These are phyloP conservation scores for Phialocephala subalpina DNA, from an alignment of 2,329 filamentous ascomycete genomes.

Conservation along the genomic window DNA sequence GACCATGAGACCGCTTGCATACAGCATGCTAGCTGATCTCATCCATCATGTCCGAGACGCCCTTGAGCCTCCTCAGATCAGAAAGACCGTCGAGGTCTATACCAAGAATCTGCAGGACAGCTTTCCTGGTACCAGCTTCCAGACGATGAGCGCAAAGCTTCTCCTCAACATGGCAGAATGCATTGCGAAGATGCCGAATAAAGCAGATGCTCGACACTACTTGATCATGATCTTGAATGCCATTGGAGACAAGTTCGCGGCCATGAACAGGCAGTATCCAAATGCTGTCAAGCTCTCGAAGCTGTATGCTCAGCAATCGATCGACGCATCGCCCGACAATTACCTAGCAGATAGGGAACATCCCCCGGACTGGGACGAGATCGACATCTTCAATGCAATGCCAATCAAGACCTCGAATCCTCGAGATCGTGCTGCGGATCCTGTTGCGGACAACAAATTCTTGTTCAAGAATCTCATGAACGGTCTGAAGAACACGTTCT, in stretches of 20 bases:
- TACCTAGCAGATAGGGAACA: constrained; percentile 84
- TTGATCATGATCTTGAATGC: constrained; percentile 97
- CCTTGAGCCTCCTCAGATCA: constrained; percentile 89
- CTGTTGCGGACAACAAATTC: constrained; percentile 96
- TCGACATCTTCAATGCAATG: constrained; percentile 95
- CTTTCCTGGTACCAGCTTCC: constrained; percentile 97
- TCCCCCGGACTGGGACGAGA: constrained; percentile 94
- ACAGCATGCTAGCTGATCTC: constrained; percentile 97
- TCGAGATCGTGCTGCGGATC: constrained; percentile 86
- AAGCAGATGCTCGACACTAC: constrained; percentile 93
- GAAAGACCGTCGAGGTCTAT: constrained; percentile 95
- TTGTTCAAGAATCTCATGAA: constrained; percentile 97
- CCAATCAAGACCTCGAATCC: constrained; percentile 96
- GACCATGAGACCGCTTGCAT: constrained; percentile 92
- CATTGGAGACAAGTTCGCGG: constrained; percentile 96
- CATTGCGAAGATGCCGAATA: constrained; percentile 92
- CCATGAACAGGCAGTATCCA: constrained; percentile 95
- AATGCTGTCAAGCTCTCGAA: constrained; percentile 95
- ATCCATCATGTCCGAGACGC: constrained; percentile 96
- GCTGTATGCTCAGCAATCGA: constrained; percentile 71
- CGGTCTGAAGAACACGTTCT: constrained; percentile 95
- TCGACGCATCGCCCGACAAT: constrained; percentile 73
- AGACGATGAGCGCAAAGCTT: constrained; percentile 98
- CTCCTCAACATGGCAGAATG: constrained; percentile 98
- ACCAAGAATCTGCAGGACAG: constrained; percentile 95